Conservation (phyloP, 2,329 filamentous ascomycete species). For the Escovopsis sp. region DNA sequence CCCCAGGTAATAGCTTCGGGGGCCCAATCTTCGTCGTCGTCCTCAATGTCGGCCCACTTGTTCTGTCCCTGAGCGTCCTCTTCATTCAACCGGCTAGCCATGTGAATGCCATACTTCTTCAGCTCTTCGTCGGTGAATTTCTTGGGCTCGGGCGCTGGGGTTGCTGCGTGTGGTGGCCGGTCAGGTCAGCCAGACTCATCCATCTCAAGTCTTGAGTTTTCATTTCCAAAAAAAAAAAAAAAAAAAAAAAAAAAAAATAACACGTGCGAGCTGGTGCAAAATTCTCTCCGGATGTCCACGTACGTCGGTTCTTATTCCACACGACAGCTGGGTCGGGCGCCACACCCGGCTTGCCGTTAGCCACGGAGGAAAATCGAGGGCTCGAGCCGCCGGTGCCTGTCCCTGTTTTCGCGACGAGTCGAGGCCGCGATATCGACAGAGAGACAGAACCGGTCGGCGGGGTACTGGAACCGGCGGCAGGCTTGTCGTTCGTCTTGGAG, state of each 20-base stretch:
- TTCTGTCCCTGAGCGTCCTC: conserved; percentile 61
- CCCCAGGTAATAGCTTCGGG: conserved; percentile 79
- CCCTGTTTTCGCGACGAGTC: conserved; percentile 62
- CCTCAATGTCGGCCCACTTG: conserved; percentile 83
- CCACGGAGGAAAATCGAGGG: conserved; percentile 23
- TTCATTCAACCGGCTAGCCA: conserved; percentile 63
- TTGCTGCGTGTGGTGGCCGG: conserved; percentile 25
- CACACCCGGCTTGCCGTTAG: conserved; percentile 43
- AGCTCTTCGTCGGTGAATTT: conserved; percentile 79
- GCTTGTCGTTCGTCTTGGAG: conserved; percentile 38
- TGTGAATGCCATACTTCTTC: conserved; percentile 74
- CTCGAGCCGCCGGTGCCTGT: conserved; percentile 41
- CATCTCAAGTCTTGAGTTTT: too few species aligned
- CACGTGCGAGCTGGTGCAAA: too few species aligned
- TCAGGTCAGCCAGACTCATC: too few species aligned
- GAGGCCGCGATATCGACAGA: conserved; percentile 45
- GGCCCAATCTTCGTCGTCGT: conserved; percentile 78
- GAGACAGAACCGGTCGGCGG: conserved; percentile 31
- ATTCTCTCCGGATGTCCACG: conserved; percentile 17
- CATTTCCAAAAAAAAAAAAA: too few species aligned
- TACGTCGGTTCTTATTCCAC: conserved; percentile 83
- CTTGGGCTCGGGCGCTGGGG: conserved; percentile 55
- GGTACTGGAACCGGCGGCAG: conserved; percentile 29
- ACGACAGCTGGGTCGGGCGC: conserved; percentile 61
- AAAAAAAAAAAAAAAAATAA: too few species aligned